Base-by-base conservation (phyloP, 2,329 filamentous ascomycete species). In the Fusarium xyrophilum region DNA sequence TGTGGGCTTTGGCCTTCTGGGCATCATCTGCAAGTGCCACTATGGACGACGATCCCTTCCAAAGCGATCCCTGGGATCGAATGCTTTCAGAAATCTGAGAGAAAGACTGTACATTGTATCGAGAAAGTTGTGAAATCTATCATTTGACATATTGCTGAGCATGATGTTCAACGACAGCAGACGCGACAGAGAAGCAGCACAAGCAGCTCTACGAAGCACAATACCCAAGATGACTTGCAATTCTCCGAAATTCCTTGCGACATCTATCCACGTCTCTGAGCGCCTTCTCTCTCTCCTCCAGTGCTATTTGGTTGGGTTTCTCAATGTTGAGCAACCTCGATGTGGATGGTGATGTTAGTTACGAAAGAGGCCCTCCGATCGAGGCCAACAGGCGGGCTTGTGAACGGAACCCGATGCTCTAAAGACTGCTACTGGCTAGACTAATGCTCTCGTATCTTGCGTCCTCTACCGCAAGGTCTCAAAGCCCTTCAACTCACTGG, bases 391-490 rank as follows among this genome's bases (percentile, higher is more conserved):
- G 5, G 5, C 21, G 14, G 21, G 21, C 17, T 10, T 35, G 6
- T 48, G 17, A 25, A 14, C 17, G 12, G 9, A 3, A 11, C 5
- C 17, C 30, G 21, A n/a, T 50, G 23, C 46, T n/a, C 13, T 2
- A 6, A 15, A 15, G 2, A 5, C 17, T 35, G 2, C 3, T 5
- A 12, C 13, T 36, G 9, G 7, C 13, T 36, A 8, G 2, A 19
- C 8, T 2, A 5, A 36, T 25, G 9, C 4, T n/a, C 15, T 7
- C 8, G 2, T 0, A 25, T n/a, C 2, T 12, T n/a, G 3, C 5
- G 11, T 7, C 17, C 13, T 25, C 9, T 3, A 7, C 2, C 3
- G 23, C 17, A 35, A 15, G 5, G 7, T 3, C 46, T 15, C 9
- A 2, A 5, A n/a, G 13, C 5, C 5, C 30, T 12, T 15, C 21